These are phyloP conservation scores for Oehlia diaphana DNA, from an alignment of 192 early-diverging fungal species.

Conservation along the genomic window DNA sequence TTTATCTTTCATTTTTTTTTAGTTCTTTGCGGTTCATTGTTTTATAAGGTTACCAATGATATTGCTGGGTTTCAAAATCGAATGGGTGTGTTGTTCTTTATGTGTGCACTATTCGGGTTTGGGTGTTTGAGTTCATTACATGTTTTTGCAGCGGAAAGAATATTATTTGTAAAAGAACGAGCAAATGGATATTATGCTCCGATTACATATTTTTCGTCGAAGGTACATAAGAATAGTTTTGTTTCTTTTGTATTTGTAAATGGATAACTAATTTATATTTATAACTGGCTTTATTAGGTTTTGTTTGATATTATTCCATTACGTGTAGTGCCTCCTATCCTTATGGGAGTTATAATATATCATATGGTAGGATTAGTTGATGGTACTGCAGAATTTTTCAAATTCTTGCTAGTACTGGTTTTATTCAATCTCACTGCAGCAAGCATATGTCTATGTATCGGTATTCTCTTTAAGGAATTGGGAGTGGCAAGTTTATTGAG, in stretches of 20 bases:
- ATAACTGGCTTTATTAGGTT: constrained; percentile 34
- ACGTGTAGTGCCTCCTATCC: constrained; percentile 74
- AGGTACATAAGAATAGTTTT: constrained; percentile 27
- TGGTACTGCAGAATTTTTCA: constrained; percentile 55
- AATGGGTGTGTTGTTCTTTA: constrained; percentile 71
- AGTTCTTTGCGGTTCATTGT: constrained; percentile 58
- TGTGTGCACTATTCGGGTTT: constrained; percentile 73
- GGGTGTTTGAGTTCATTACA: constrained; percentile 63
- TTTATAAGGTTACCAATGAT: constrained; percentile 60
- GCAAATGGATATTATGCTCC: constrained; percentile 72
- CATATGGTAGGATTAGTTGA: constrained; percentile 78
- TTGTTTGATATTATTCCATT: constrained; percentile 76
- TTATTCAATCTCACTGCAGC: constrained; percentile 79
- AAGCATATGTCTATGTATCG: constrained; percentile 70
- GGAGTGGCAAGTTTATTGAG: constrained; percentile 73
- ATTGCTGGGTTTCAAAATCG: constrained; percentile 75
- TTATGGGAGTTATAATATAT: constrained; percentile 77
- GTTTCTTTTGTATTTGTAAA: neutral
- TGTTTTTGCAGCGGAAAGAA: constrained; percentile 59
- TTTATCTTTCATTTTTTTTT: neutral
- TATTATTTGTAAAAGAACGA: constrained; percentile 69
- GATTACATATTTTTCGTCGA: constrained; percentile 60
- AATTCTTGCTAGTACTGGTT: constrained; percentile 73
- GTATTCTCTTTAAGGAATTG: constrained; percentile 63
- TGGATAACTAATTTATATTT: neutral